These are phyloP conservation scores for Pythium pectinolyticum DNA, from an alignment of 352 stramenopile genomes.

Conservation along the genomic window DNA sequence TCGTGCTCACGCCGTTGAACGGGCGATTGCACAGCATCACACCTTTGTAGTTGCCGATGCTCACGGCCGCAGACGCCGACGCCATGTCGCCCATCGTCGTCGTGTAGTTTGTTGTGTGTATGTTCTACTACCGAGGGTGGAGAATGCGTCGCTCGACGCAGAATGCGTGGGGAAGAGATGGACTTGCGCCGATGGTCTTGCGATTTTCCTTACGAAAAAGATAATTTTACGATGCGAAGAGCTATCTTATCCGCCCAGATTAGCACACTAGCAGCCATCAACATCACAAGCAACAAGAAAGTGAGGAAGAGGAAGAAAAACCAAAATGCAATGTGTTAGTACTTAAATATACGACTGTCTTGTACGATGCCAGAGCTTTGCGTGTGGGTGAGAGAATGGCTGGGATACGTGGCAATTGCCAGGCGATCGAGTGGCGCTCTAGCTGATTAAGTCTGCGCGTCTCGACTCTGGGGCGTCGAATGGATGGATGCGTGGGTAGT, in stretches of 20 bases:
- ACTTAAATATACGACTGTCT: constrained; percentile 37
- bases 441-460: no score
- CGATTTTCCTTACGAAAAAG: no score
- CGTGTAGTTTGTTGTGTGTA: constrained; percentile 38
- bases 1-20: constrained; percentile 86
- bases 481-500: no score
- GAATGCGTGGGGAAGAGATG: not conserved
- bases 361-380: no score
- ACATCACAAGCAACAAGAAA: no score
- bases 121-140: not conserved
- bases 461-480: no score
- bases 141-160: no score
- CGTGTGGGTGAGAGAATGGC: not conserved
- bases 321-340: constrained; percentile 22
- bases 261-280: constrained; percentile 1
- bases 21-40: constrained; percentile 95
- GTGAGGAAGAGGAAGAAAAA: not conserved
- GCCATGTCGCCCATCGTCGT: constrained; percentile 19
- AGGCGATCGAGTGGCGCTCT: no score
- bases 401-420: no score
- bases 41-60: constrained; percentile 94
- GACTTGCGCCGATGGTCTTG: not conserved
- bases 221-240: constrained; percentile 1
- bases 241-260: constrained; percentile 4
- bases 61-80: constrained; percentile 52